Base-by-base conservation (phyloP, 2,329 filamentous ascomycete genomes). In the Chaetomiaceae sp. region DNA sequence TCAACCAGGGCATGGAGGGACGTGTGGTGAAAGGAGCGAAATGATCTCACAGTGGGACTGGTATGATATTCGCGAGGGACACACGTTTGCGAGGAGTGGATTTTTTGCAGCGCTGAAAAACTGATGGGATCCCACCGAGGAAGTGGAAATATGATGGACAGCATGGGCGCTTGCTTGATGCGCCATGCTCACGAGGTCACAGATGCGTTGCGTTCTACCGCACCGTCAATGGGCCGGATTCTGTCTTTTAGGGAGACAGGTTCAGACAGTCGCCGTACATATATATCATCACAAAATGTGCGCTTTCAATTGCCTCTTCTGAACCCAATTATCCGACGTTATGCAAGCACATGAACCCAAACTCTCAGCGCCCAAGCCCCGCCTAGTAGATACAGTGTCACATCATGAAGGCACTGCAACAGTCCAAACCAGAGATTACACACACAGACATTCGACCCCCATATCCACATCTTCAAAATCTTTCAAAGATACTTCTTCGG, bases 401-500 rank as follows among this genome's bases (percentile, higher is more conserved):
- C 38, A 17, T 42, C 42, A 41, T 51, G 15, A 35, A n/a, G 6
- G 20, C 15, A 18, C 22, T 2, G 2, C 10, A 10, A n/a, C 24
- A 29, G 20, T 24, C 10, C 14, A 14, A n/a, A n/a, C 7, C 29
- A 32, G 5, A 29, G 10, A 9, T 32, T n/a, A 6, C 12, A n/a
- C 12, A 11, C 27, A 11, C n/a, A n/a, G 29, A n/a, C n/a, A 32
- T 32, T 6, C 8, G 2, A 15, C 14, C 3, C 12, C 14, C 5
- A 4, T 7, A 11, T 14, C 12, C 29, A 8, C 17, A 2, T 19
- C 17, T 7, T 32, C 3, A 6, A n/a, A 9, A 24, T 5, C 22
- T 9, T 6, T 42, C 72, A 95, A 62, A 95, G 69, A 66, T 89
- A 96, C 70, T 96, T 96, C 76, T 95, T 95, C n/a, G 88, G 88